A percentile compares a stretch with the other conserved stretches of the same genome.
These are phyloP conservation scores for Ogataea zsoltii DNA, from an alignment of 805 yeast genomes.

Conservation along the genomic window DNA sequence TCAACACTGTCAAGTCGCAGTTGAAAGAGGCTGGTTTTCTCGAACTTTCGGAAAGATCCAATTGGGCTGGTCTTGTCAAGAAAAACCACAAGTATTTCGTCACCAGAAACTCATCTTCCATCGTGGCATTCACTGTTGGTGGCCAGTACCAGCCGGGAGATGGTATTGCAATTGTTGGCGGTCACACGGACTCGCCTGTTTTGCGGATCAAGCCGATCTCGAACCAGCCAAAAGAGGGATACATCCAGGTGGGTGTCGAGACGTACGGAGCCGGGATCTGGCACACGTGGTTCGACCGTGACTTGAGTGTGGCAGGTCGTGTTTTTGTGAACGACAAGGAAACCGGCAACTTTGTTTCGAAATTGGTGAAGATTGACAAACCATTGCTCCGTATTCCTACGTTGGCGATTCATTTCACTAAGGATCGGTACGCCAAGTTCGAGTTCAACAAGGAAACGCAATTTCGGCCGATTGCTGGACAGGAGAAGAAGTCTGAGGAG, in stretches of 20 bases:
- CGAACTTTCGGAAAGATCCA: slow-evolving; percentile 68
- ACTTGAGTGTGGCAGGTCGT: slow-evolving; percentile 87
- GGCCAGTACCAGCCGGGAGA: slow-evolving; percentile 70
- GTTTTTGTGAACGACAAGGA: slow-evolving; percentile 61
- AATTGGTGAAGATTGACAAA: slow-evolving; percentile 73
- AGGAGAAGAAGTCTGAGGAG: slow-evolving; percentile 1
- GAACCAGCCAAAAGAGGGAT: slow-evolving; percentile 68
- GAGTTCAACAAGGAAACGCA: slow-evolving; percentile 90
- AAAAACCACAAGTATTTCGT: slow-evolving; percentile 74
- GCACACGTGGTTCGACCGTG: slow-evolving; percentile 97
- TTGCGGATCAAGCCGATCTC: slow-evolving; percentile 87
- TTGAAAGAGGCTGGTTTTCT: slow-evolving; percentile 64
- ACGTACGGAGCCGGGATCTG: slow-evolving; percentile 95
- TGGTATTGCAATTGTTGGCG: slow-evolving; percentile 88
- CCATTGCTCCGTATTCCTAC: slow-evolving; percentile 93
- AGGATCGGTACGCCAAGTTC: slow-evolving; percentile 73
- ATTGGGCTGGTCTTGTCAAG: slow-evolving; percentile 61
- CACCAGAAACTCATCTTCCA: slow-evolving; percentile 86
- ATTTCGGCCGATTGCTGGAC: slow-evolving; percentile 81
- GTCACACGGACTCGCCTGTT: slow-evolving; percentile 94
- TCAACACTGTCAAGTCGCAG: slow-evolving; percentile 57
- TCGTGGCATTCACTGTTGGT: slow-evolving; percentile 86
- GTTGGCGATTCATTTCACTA: slow-evolving; percentile 85
- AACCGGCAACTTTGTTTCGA: slow-evolving; percentile 55
- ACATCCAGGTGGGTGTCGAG: slow-evolving; percentile 88